phyloP scores from a whole-genome alignment of 2,329 filamentous ascomycete species.

The Cordyceps fumosorosea region DNA sequence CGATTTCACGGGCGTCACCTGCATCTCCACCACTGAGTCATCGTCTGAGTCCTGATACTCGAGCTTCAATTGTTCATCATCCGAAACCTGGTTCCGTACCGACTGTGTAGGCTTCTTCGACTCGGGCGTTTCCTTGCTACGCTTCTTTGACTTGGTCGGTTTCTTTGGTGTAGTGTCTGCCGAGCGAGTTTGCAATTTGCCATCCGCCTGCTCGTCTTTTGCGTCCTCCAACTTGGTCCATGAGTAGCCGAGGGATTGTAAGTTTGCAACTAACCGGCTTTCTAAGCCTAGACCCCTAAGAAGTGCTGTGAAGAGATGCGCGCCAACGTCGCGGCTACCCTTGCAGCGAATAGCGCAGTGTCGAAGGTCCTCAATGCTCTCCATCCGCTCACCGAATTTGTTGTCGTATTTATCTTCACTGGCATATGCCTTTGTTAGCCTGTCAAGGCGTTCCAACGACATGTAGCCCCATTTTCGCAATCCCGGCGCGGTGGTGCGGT shows the following conservation, averaged over 20 bases:
- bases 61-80: slow-evolving; percentile 37
- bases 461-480: slow-evolving; percentile 89
- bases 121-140: slow-evolving; percentile 15
- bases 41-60: slow-evolving; percentile 47
- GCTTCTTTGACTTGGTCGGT: slow-evolving; percentile 14
- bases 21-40: slow-evolving; percentile 52
- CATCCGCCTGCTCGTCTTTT: slow-evolving; percentile 33
- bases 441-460: slow-evolving; percentile 64
- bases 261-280: slow-evolving; percentile 71
- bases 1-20: slow-evolving; percentile 33
- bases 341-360: slow-evolving; percentile 60
- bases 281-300: slow-evolving; percentile 76
- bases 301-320: slow-evolving; percentile 83
- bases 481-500: slow-evolving; percentile 68
- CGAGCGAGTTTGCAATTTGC: slow-evolving; percentile 16
- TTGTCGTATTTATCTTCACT: slow-evolving; percentile 54
- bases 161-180: slow-evolving; percentile 19
- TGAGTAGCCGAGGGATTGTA: slow-evolving; percentile 84
- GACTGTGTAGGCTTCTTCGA: slow-evolving; percentile 13
- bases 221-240: slow-evolving; percentile 86
- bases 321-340: slow-evolving; percentile 81
- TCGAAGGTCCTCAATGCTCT: slow-evolving; percentile 61
- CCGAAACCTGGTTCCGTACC: slow-evolving; percentile 25
- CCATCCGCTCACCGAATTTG: slow-evolving; percentile 70
- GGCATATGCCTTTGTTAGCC: slow-evolving; percentile 64